Evolutionary conservation across 306 rosid species (phyloP), one percentile per base, ranked within the genome.

Genomic region (Prunus armeniaca): DNA sequence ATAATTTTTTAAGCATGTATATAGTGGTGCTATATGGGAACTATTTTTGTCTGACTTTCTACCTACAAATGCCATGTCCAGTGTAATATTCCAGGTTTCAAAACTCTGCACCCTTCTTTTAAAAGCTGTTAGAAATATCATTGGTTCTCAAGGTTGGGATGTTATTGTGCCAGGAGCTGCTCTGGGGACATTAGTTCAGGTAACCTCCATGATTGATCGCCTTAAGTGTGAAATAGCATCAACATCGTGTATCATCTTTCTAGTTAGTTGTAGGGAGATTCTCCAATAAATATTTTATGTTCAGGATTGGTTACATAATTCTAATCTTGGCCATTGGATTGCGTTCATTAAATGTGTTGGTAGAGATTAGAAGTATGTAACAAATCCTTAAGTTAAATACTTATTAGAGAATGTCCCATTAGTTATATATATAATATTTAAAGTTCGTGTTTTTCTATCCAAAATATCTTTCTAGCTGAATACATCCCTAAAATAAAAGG

Each of bases 131-230:
- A 90, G 99, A 91, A 88, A 74, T 68, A 34, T 85, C 38, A 85
- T 95, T 80, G 99, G 91, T 84, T 92, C 97, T 67, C 86, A 92
- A 77, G 99, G 99, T 79, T 95, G 99, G 99, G 99, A 95, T 87
- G 92, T 95, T 80, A 87, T 95, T 79, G 99, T 95, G 78, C 97
- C 97, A 6, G 99, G 97, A 83, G 80, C 79, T 80, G 90, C 84
- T 71, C n/a, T 3, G 15, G 99, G 99, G 87, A 90, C 92, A 77
- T 87, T 95, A 83, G 73, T 92, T 80, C 88, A 92, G 97, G 99
- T 95, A 86, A 64, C 49, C 60, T 78, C 61, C 61, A 47, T 52
- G 77, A 51, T 66, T 51, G 19, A 47, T 76, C 43, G 1, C 72
- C 57, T 78, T 67, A 73, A 71, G 73, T 67, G 57, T 27, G 22